Percentiles rank a stretch among this genome's conserved stretches.
phyloP scores from a whole-genome alignment of 2,329 filamentous ascomycete species.

The Lecanicillium sp. region DNA sequence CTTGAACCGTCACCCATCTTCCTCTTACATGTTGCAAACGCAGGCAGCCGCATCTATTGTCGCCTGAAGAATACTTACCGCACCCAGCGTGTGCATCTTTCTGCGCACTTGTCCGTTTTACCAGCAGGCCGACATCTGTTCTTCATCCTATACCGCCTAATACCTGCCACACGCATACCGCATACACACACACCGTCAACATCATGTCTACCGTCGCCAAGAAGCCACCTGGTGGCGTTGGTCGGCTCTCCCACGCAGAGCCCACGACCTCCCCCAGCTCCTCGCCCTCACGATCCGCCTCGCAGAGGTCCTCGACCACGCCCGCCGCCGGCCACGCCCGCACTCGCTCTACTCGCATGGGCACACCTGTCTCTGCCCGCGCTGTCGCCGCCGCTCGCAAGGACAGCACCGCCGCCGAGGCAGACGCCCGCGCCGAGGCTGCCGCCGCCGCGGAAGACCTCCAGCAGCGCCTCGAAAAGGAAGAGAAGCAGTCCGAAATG shows the following conservation, averaged over 20 bases:
- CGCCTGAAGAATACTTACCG: conserved; percentile 8
- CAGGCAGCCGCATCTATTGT: neutral
- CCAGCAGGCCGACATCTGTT: too few species aligned
- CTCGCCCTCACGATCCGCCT: conserved; percentile 33
- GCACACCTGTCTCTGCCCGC: conserved; percentile 66
- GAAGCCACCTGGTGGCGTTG: conserved; percentile 45
- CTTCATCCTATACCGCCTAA: conserved; percentile 6
- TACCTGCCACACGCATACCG: conserved; percentile 14
- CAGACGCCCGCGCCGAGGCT: conserved; percentile 64
- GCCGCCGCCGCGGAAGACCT: conserved; percentile 76
- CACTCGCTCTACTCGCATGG: conserved; percentile 59
- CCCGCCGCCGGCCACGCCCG: conserved; percentile 40
- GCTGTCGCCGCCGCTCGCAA: conserved; percentile 61
- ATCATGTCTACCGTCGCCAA: conserved; percentile 48
- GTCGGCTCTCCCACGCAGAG: conserved; percentile 38
- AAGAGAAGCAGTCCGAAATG: conserved; percentile 71
- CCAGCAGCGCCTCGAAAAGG: conserved; percentile 73
- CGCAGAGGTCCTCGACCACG: conserved; percentile 43
- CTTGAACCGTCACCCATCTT: conserved; percentile 2
- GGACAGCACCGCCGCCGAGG: conserved; percentile 35
- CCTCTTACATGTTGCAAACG: neutral
- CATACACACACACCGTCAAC: conserved; percentile 5
- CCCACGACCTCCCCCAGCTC: conserved; percentile 27
- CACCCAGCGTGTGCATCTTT: conserved; percentile 5
- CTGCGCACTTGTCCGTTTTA: neutral